Conservation (phyloP, 306 rosid species). For the Gastrolobium villosum region DNA sequence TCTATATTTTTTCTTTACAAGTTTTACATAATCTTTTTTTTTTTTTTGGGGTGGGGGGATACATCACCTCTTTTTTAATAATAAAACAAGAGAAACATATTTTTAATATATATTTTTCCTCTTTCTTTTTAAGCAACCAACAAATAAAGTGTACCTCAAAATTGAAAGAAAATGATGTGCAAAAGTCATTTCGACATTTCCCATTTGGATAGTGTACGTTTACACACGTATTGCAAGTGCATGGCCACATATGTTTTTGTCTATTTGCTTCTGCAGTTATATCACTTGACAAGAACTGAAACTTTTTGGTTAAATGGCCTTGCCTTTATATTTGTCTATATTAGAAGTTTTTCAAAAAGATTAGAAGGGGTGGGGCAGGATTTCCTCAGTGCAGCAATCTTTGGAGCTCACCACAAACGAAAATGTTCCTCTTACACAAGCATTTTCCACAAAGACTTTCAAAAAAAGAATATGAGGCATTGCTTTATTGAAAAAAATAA, state of each 20-base stretch:
- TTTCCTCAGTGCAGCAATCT: conserved; percentile 23
- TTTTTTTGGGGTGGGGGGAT: too few species aligned
- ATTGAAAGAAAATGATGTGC: not conserved
- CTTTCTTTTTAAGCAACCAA: not conserved
- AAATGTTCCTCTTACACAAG: not conserved
- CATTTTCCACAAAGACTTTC: not conserved
- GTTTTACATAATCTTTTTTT: too few species aligned
- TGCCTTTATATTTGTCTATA: conserved; percentile 9
- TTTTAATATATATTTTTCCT: not conserved
- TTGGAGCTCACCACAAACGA: conserved; percentile 11
- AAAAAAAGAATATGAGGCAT: not conserved
- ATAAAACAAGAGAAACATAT: not conserved
- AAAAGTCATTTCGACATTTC: not conserved
- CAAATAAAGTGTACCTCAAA: not conserved
- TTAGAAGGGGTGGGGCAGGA: conserved; percentile 12
- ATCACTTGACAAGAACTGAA: conserved; percentile 9
- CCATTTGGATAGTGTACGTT: conserved; percentile 6
- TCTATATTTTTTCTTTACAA: not conserved
- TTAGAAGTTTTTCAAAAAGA: not conserved
- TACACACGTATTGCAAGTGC: conserved; percentile 14
- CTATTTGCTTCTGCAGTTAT: not conserved
- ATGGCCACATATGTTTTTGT: not conserved
- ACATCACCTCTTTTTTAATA: not conserved
- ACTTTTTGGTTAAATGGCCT: not conserved
- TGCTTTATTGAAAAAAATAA: not conserved